Base-by-base conservation (phyloP, 352 stramenopile genomes). In the Phytophthora pseudosyringae region DNA sequence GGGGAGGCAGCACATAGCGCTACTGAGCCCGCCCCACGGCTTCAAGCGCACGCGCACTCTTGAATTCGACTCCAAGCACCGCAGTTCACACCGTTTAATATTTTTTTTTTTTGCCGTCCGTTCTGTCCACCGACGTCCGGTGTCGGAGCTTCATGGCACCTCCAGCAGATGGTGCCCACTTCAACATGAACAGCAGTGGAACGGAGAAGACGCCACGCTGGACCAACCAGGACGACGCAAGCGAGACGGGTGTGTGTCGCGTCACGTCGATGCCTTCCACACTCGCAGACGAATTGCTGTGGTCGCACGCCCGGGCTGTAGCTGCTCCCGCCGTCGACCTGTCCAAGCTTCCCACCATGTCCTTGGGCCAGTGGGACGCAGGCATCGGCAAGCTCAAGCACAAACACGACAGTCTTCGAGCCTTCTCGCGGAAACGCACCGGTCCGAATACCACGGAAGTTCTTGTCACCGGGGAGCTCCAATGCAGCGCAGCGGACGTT, bases 401-500 rank as follows among this genome's bases (percentile, higher is more conserved):
- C 36, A 52, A 38, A 32, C 53, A 64, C 11, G 38, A 66, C 3
- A 43, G 50, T 13, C 54, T 74, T 35, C 66, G 25, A 18, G 59
- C 41, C 13, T 67, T 50, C 33, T 56, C 49, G n/a, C 60, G 66
- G 16, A 38, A 54, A 58, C n/a, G 50, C 1, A n/a, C 15, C 18
- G 53, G 29, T 43, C 52, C 44, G 13, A 48, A 58, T 15, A 36
- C 45, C 26, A 60, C 43, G 5, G 53, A 74, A 51, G 60, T 74
- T 8, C 38, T 74, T 21, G 52, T 72, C 16, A 70, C 58, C 1
- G 60, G 51, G 10, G 67, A 74, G 29, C 51, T 84, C 16, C 57
- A 70, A 58, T 68, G 72, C 50, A 69, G 51, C 9, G 32, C 71
- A 15, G 60, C 60, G 0, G 60, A 74, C 59, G 60, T 36, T 59